Percentiles rank a stretch among this genome's conserved stretches.
Conservation (phyloP, 306 rosid genomes). For the Abrus precatorius region DNA sequence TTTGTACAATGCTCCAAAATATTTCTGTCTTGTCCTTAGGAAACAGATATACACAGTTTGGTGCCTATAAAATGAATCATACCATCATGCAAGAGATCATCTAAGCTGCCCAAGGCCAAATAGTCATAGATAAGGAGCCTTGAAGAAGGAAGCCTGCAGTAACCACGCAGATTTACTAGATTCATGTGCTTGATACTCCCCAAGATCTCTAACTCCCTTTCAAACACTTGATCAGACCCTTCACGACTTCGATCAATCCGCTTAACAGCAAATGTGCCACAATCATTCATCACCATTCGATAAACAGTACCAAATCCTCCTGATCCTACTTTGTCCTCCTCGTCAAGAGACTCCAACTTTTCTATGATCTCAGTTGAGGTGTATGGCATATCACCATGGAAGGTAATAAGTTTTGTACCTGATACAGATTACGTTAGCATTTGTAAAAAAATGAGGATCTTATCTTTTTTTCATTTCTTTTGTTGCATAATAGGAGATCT, state of each 20-base stretch:
- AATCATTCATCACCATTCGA: constrained; percentile 94
- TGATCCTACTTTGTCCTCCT: constrained; percentile 82
- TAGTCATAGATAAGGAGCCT: constrained; percentile 91
- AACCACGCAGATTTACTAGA: constrained; percentile 87
- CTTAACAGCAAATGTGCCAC: constrained; percentile 93
- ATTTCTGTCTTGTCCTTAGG: background rate
- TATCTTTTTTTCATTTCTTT: background rate
- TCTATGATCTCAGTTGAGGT: constrained; percentile 86
- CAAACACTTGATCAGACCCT: constrained; percentile 89
- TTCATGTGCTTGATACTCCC: constrained; percentile 95
- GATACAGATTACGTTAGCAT: constrained; percentile 41
- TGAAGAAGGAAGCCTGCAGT: constrained; percentile 92
- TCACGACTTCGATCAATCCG: constrained; percentile 76
- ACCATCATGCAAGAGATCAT: constrained; percentile 94
- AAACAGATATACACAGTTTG: background rate
- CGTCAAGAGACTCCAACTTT: constrained; percentile 85
- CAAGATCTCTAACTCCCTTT: constrained; percentile 90
- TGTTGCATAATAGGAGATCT: constrained; percentile 16
- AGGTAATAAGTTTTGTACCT: constrained; percentile 93
- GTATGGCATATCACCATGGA: constrained; percentile 93
- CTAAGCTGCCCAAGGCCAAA: constrained; percentile 87
- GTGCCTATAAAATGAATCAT: constrained; percentile 34
- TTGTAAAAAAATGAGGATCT: background rate
- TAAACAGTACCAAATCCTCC: constrained; percentile 96
- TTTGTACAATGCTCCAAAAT: background rate